Evolutionary conservation across 2,329 filamentous ascomycete species (phyloP), one percentile per base, ranked within the genome.

Genomic region (Myriosclerotinia duriaeana): DNA sequence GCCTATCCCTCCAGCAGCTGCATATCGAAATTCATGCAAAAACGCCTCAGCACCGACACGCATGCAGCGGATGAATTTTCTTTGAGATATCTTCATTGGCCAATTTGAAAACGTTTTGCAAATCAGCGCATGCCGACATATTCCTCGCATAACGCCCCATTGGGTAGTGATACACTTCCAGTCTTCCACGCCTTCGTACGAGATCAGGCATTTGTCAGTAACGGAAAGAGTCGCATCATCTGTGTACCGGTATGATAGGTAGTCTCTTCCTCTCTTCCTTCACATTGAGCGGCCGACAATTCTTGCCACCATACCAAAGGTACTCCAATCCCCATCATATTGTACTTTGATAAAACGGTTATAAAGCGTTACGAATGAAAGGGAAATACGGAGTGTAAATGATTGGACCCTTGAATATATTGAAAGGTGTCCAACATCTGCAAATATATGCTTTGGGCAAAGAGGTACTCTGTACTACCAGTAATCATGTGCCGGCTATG

Each of bases 11-110:
- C n/a, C 30, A n/a, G 30, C 8, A 59, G 40, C 63, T 52, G 63
- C 63, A 59, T 50, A 56, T 66, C 58, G 67, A 71, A 64, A 73
- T 72, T 72, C 69, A 74, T 74, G 72, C 72, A 69, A 58, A 46
- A 58, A 50, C 38, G 53, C 53, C 40, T 64, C 62, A 53, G 50
- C 40, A 64, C 59, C 67, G 5, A 62, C 58, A 66, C 65, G 54
- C 67, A 69, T 66, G 66, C 70, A 65, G 61, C 55, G 55, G 40
- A 44, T 64, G 30, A 63, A 66, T 50, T 50, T n/a, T 60, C 22
- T 44, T 30, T 22, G 22, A 30, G 61, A 54, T 54, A n/a, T n/a
- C 59, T 59, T 67, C 48, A 73, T 71, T 71, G 71, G 69, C 56
- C 58, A 60, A 59, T 64, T 36, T 42, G 64, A 36, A 53, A 65